These are phyloP conservation scores for Pythium sp. DNA, from an alignment of 352 stramenopile genomes.

Conservation along the genomic window DNA sequence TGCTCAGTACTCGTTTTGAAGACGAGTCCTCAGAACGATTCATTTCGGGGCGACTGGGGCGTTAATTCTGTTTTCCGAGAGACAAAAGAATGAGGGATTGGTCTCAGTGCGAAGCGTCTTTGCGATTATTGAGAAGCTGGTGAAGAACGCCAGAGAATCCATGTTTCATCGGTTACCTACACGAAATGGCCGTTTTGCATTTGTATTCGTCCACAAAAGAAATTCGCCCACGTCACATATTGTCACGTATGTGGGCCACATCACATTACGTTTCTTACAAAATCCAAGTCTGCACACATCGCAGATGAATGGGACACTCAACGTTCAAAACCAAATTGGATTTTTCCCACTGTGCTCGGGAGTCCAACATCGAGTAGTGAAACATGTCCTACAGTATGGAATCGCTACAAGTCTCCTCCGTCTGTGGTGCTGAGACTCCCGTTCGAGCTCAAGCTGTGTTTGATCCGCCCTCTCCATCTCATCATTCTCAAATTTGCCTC, in stretches of 20 bases:
- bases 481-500: not conserved
- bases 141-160: not conserved
- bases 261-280: constrained; percentile 5
- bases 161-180: not conserved
- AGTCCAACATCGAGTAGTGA: constrained; percentile 12
- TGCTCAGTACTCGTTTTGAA: not conserved
- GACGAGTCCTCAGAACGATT: not conserved
- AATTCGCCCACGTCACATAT: constrained; percentile 1
- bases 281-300: constrained; percentile 21
- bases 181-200: not conserved
- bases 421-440: no score
- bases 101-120: not conserved
- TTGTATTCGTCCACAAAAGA: not conserved
- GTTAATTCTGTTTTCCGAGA: not conserved
- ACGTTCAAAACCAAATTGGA: not conserved
- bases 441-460: no score
- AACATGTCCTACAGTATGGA: not conserved
- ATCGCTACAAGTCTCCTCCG: not conserved
- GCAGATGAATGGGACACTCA: constrained; percentile 13
- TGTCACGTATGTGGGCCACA: constrained; percentile 4
- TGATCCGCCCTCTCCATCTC: not conserved
- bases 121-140: not conserved
- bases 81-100: not conserved
- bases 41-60: not conserved
- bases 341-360: constrained; percentile 1